Evolutionary conservation across 108 stramenopile genomes (phyloP).

Genomic region (Hondaea fermentalgiana): DNA sequence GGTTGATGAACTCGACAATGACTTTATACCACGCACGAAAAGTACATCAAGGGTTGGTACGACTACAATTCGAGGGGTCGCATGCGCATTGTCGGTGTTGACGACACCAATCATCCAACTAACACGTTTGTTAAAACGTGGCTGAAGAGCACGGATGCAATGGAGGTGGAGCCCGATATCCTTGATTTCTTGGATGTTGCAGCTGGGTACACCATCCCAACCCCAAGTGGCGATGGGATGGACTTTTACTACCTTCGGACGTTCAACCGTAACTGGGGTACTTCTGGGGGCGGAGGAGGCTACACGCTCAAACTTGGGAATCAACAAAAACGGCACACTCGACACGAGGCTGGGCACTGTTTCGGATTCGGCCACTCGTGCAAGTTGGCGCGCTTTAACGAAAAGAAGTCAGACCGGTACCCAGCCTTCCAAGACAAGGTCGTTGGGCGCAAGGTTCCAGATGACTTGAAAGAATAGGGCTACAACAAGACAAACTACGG

Average conservation of each 20-base stretch:
- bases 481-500: background rate
- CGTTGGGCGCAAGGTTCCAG: too few relatives aligned
- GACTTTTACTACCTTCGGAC: background rate
- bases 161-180: background rate
- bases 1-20: too few relatives aligned
- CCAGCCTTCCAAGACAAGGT: too few relatives aligned
- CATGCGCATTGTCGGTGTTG: background rate
- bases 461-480: background rate
- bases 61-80: background rate
- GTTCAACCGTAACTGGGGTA: background rate
- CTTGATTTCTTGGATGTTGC: background rate
- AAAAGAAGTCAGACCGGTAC: background rate
- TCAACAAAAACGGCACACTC: too few relatives aligned
- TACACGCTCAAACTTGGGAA: too few relatives aligned
- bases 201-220: too few relatives aligned
- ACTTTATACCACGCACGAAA: background rate
- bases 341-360: too few relatives aligned
- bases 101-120: background rate
- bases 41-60: background rate
- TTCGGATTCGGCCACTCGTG: too few relatives aligned
- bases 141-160: background rate
- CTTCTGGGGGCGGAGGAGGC: background rate
- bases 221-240: too few relatives aligned
- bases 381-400: background rate
- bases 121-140: background rate